Percentiles rank a stretch among this genome's conserved stretches.
phyloP scores from a whole-genome alignment of 306 rosid species.

The Argentina anserina region DNA sequence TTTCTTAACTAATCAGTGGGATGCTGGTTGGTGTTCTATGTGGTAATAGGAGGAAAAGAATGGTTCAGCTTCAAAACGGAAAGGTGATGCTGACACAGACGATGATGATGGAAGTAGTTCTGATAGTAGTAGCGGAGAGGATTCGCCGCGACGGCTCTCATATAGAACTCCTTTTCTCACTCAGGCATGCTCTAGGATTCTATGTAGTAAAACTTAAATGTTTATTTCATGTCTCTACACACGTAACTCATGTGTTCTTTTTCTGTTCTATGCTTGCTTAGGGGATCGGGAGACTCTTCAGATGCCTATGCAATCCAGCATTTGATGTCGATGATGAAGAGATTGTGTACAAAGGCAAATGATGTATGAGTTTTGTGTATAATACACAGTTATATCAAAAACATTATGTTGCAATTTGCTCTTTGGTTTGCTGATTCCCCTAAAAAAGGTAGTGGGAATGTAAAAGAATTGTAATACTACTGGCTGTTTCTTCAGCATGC shows the following conservation, averaged over 20 bases:
- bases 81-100: constrained; percentile 45
- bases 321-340: constrained; percentile 95
- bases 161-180: constrained; percentile 78
- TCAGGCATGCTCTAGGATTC: constrained; percentile 47
- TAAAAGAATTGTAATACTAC: background rate
- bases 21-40: background rate
- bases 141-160: constrained; percentile 56
- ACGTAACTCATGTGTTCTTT: background rate
- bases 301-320: constrained; percentile 98
- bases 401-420: background rate
- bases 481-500: background rate
- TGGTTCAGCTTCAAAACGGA: constrained; percentile 64
- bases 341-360: constrained; percentile 71
- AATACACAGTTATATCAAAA: background rate
- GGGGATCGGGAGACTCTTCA: constrained; percentile 91
- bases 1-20: background rate
- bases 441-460: background rate
- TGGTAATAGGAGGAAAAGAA: constrained; percentile 53
- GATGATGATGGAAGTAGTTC: constrained; percentile 67
- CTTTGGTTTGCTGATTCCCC: background rate
- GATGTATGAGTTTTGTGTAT: constrained; percentile 10
- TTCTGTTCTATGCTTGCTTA: constrained; percentile 24
- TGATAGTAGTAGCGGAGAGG: constrained; percentile 70
- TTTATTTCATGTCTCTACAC: background rate
- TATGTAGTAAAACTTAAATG: background rate